Base-by-base conservation (phyloP, 495 filamentous ascomycete genomes). In the Penicillium ochrochloron region DNA sequence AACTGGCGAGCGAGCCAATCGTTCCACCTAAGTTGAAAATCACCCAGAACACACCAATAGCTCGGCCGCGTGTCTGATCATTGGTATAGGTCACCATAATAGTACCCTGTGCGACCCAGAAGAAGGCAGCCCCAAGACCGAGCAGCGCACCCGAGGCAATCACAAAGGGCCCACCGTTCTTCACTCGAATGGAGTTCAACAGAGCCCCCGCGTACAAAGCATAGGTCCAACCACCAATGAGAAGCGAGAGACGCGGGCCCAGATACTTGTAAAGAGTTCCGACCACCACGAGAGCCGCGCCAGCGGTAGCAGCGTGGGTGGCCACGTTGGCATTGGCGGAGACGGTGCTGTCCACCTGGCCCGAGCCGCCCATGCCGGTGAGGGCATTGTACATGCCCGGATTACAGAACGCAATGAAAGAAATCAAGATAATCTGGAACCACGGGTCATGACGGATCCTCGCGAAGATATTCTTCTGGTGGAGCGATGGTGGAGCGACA, bases 331-430 rank as follows among this genome's bases (percentile, higher is more conserved):
- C 75, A 65, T 81, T 80, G 39, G 76, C 76, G 31, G 78, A 71
- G 14, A 81, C 77, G 9, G 77, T 75, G 52, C 73, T 64, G 42
- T 78, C 55, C 14, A 78, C 75, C 69, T 85, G 81, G 52, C 85
- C 85, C 12, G 79, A 84, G 48, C 85, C 85, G 50, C 85, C 85
- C 17, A 87, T 75, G 35, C 85, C 85, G 33, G 76, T 77, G 57
- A 86, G 73, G 25, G 85, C 92, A 79, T 95, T 96, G 81, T 91
- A 94, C 85, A 87, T 87, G 33, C 89, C 89, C 34, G 91, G 92
- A 74, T 90, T 94, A 61, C 94, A 80, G 81, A 96, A 95, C 72
- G 90, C 94, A 52, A 94, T 91, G 62, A 83, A 78, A 57, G 76
- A 74, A 35, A 83, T 82, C 56, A 83, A 60, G 10, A 75, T 46